Conservation (phyloP, 768 basidiomycete genomes). For the Macrolepiota albuminosa region DNA sequence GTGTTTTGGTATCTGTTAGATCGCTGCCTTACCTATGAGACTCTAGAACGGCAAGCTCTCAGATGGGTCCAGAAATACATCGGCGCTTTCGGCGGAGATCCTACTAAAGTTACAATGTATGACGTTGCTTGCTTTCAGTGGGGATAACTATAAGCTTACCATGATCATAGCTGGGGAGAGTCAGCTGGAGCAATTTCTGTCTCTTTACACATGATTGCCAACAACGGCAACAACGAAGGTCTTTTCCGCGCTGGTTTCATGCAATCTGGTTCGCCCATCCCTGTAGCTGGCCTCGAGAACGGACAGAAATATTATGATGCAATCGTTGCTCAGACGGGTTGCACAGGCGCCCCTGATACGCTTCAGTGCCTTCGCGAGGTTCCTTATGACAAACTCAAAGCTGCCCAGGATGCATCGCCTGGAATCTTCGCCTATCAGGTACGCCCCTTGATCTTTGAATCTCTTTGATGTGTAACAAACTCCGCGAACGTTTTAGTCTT, state of each 20-base stretch:
- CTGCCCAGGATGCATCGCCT: conserved; percentile 39
- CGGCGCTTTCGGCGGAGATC: conserved; percentile 55
- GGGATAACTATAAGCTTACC: not conserved
- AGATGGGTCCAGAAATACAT: conserved; percentile 64
- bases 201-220: conserved; percentile 44
- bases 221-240: conserved; percentile 38
- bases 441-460: not conserved
- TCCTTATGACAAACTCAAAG: conserved; percentile 32
- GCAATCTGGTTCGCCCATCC: conserved; percentile 45
- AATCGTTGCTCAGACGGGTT: conserved; percentile 36
- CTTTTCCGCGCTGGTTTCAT: conserved; percentile 49
- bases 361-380: conserved; percentile 39
- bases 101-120: conserved; percentile 46
- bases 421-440: conserved; percentile 41
- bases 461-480: not conserved
- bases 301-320: conserved; percentile 44
- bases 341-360: conserved; percentile 33
- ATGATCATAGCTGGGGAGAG: conserved; percentile 42
- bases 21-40: not conserved
- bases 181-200: conserved; percentile 55
- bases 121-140: not conserved
- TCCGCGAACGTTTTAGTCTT: conserved; percentile 23
- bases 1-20: conserved; percentile 9
- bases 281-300: conserved; percentile 37
- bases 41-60: conserved; percentile 24